Evolutionary conservation across 441 rosid genomes (phyloP).

Genomic region (Pelargonium fulgidum): DNA sequence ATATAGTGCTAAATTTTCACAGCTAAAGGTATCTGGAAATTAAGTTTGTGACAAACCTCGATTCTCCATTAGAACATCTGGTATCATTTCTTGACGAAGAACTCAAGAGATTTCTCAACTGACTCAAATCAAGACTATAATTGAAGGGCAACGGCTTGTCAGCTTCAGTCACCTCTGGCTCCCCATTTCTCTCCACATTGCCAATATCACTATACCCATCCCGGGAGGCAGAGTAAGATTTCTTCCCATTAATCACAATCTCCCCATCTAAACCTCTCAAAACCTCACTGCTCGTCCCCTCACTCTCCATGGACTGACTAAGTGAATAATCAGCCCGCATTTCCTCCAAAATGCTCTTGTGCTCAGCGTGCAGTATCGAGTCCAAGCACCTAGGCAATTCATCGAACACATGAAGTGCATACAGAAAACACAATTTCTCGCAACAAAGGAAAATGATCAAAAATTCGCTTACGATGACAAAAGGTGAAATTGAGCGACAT

Average conservation of each 20-base stretch:
- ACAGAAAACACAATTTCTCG: background rate
- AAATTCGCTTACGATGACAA: slow-evolving; percentile 58
- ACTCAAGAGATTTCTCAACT: slow-evolving; percentile 37
- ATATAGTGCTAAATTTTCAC: background rate
- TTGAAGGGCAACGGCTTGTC: slow-evolving; percentile 36
- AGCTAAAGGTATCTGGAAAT: background rate
- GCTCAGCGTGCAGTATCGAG: slow-evolving; percentile 85
- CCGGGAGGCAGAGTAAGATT: slow-evolving; percentile 20
- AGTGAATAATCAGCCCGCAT: slow-evolving; percentile 66
- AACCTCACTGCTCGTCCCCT: slow-evolving; percentile 15
- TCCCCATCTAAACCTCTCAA: slow-evolving; percentile 23
- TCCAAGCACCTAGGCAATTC: slow-evolving; percentile 56
- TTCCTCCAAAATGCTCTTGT: slow-evolving; percentile 66
- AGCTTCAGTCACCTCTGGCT: slow-evolving; percentile 22
- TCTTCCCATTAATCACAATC: slow-evolving; percentile 27
- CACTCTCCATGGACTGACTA: slow-evolving; percentile 33
- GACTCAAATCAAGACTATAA: slow-evolving; percentile 46
- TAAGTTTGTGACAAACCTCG: slow-evolving; percentile 36
- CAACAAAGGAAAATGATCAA: slow-evolving; percentile 9
- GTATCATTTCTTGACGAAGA: slow-evolving; percentile 34
- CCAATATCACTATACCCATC: slow-evolving; percentile 25
- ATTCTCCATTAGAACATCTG: slow-evolving; percentile 33
- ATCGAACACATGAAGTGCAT: slow-evolving; percentile 2
- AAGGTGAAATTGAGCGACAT: slow-evolving; percentile 44
- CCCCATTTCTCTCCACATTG: slow-evolving; percentile 8